Conservation (phyloP, 2,329 filamentous ascomycete genomes). For the Hymenotorrendiella dingleyae region DNA sequence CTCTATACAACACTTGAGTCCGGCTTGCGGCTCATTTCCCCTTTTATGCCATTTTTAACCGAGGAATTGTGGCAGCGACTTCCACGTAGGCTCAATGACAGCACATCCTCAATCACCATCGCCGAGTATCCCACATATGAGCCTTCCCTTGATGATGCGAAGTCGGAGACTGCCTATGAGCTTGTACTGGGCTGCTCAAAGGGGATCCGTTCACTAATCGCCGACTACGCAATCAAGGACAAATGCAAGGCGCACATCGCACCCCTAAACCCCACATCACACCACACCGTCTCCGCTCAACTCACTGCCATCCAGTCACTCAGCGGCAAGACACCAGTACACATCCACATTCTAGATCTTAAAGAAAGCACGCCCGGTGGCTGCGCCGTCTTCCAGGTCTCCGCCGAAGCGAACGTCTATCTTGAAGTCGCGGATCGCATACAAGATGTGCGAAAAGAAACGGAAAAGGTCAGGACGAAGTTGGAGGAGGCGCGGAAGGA, state of each 20-base stretch:
- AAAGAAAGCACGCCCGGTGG: background rate
- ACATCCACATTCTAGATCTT: background rate
- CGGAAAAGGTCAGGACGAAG: slow-evolving; percentile 4
- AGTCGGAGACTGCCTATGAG: slow-evolving; percentile 65
- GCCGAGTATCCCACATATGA: slow-evolving; percentile 62
- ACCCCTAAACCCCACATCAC: slow-evolving; percentile 2
- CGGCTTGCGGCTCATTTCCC: slow-evolving; percentile 67
- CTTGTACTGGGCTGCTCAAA: slow-evolving; percentile 63
- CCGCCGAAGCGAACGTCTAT: slow-evolving; percentile 6
- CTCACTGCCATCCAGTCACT: slow-evolving; percentile 4
- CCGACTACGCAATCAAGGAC: slow-evolving; percentile 6
- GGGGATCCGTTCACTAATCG: slow-evolving; percentile 48
- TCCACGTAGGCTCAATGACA: slow-evolving; percentile 59
- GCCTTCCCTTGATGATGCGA: slow-evolving; percentile 53
- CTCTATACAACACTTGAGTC: slow-evolving; percentile 72
- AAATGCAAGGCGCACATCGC: slow-evolving; percentile 4
- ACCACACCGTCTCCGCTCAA: slow-evolving; percentile 2
- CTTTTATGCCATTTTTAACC: slow-evolving; percentile 70
- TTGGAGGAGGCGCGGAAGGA: slow-evolving; percentile 8
- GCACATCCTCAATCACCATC: slow-evolving; percentile 62
- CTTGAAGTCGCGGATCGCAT: slow-evolving; percentile 3
- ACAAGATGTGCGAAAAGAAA: slow-evolving; percentile 25
- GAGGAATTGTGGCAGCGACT: slow-evolving; percentile 79
- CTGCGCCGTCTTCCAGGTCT: slow-evolving; percentile 6
- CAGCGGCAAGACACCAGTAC: slow-evolving; percentile 5